Base-by-base conservation (phyloP, 2,329 filamentous ascomycete species). In the Trichoderma koningii region DNA sequence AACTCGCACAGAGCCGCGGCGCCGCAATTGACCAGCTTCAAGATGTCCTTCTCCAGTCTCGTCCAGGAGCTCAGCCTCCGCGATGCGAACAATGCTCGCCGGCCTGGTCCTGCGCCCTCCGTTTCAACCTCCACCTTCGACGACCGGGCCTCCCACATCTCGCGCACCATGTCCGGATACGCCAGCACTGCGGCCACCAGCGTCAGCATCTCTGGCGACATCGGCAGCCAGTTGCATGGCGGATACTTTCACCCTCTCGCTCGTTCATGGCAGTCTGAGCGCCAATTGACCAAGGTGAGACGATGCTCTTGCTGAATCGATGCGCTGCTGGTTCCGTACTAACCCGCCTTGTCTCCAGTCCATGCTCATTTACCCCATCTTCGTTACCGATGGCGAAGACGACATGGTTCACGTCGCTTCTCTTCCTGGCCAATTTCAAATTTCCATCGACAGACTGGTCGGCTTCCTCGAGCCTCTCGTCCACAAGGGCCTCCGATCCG, bases 281-380 rank as follows among this genome's bases (percentile, higher is more conserved):
- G 90, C 70, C 91, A 94, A 79, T 82, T 95, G 75, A 94, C 91
- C 68, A 94, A 94, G 87, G 91, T 91, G 70, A 64, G 82, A 30
- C 17, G 34, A 7, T 15, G 53, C 26, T 19, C 23, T 5, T 28
- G 3, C 53, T 15, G 12, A 52, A 17, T 34, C 14, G 51, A 28
- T 44, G 12, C 59, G 30, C 30, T 30, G 6, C 47, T 30, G 45
- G 51, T 26, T 10, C 12, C 28, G 41, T 55, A 48, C 64, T 66
- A 53, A 67, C 64, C 26, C 12, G 30, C 44, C 57, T 30, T 42
- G 10, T 50, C 9, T 21, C 21, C 67, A 97, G 92, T 95, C 93
- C 44, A 98, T 98, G 95, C 89, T 99, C 73, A 97, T 99, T 73
- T 98, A 96, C 79, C 95, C 95, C 14, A 85, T 99, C 70, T 99